Evolutionary conservation across 179 eudicot species (phyloP).

Genomic region (Carnegiea gigantea): DNA sequence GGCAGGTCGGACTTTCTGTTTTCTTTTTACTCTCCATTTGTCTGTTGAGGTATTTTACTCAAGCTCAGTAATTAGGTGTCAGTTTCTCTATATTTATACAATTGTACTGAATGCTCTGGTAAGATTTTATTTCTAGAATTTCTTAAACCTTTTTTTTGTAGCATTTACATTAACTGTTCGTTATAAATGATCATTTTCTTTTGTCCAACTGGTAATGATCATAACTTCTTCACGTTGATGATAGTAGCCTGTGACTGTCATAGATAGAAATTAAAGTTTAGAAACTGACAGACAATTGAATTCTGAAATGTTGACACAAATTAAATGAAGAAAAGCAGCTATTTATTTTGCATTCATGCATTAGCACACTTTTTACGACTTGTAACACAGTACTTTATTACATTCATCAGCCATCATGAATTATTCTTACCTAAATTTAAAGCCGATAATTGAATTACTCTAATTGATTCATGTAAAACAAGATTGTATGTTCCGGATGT

Average conservation of each 20-base stretch:
- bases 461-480: too few species aligned
- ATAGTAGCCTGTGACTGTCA: background rate
- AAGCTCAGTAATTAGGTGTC: background rate
- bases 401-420: too few species aligned
- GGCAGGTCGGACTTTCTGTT: conserved; percentile 63
- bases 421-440: too few species aligned
- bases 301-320: background rate
- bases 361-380: background rate
- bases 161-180: background rate
- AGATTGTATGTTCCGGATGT: too few species aligned
- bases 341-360: background rate
- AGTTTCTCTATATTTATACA: too few species aligned
- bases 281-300: background rate
- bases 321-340: background rate
- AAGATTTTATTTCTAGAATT: background rate
- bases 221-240: background rate
- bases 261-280: background rate
- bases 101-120: too few species aligned
- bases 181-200: background rate
- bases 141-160: background rate
- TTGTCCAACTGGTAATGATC: background rate
- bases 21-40: too few species aligned
- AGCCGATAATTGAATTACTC: too few species aligned
- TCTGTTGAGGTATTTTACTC: background rate
- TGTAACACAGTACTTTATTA: background rate